Evolutionary conservation across 2,329 filamentous ascomycete genomes (phyloP), one percentile per base, ranked within the genome.

Genomic region (Cladosporium sp.): DNA sequence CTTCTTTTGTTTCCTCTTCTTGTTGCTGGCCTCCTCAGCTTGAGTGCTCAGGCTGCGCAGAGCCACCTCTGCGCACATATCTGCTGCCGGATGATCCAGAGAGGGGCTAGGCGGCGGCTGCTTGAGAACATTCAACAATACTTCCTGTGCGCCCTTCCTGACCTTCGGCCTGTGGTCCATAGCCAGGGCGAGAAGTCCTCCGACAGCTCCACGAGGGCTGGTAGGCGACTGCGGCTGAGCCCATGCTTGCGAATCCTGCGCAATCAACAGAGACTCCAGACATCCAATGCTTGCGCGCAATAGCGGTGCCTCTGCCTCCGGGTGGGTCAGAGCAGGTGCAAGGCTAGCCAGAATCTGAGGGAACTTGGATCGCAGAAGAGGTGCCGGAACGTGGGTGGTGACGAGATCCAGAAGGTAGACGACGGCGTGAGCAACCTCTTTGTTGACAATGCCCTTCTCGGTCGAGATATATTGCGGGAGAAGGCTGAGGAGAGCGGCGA

Each of bases 351-450:
- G 83, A 63, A 99, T 96, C 70, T 95, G 88, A 22, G 88, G 86
- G 74, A 99, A 99, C 70, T 97, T 96, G 59, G 89, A 87, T 64
- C 91, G 88, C 51, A 99, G 85, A 53, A 99, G 84, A 54, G 91
- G 83, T 55, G 88, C 81, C 49, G 93, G 89, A 55, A 91, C 84
- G 72, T 85, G 88, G 53, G 88, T 87, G 13, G 90, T 93, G 61
- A 96, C 82, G 59, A 95, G 77, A 71, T 99, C 92, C 74, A 99
- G 89, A 13, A 99, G 84, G 71, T 99, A 99, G 61, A 99, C 87
- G 58, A 95, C 86, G 2, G 92, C 88, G 18, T 87, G 84, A 27
- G 88, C 86, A 54, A 95, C 76, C 57, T 95, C 89, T 68, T 88
- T 88, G 67, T 92, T 92, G 50, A 87, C 76, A 49, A 83, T 82